Conservation (phyloP, 495 filamentous ascomycete species). For the Penicillium dipodomyicola region DNA sequence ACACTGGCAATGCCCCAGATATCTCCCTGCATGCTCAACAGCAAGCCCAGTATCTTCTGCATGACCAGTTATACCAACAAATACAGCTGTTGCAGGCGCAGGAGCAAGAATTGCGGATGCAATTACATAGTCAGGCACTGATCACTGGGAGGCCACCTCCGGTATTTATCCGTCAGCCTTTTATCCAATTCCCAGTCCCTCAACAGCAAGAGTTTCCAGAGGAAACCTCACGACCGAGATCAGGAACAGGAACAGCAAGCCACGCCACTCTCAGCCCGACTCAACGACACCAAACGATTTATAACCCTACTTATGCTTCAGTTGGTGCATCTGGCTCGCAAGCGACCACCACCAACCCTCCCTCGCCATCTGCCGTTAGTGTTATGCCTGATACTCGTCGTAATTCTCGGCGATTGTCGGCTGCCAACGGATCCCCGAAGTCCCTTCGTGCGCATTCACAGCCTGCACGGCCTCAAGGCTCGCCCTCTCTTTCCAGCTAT, state of each 20-base stretch:
- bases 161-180: slow-evolving; percentile 47
- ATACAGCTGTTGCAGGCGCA: slow-evolving; percentile 65
- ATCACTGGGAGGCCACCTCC: slow-evolving; percentile 50
- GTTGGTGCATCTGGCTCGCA: slow-evolving; percentile 43
- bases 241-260: slow-evolving; percentile 44
- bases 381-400: slow-evolving; percentile 57
- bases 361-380: slow-evolving; percentile 57
- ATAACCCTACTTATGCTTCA: slow-evolving; percentile 49
- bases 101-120: slow-evolving; percentile 60
- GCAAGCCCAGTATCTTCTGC: slow-evolving; percentile 51
- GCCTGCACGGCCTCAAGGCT: slow-evolving; percentile 55
- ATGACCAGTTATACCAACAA: slow-evolving; percentile 60
- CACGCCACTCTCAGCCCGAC: slow-evolving; percentile 50
- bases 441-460: slow-evolving; percentile 65
- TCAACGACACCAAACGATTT: slow-evolving; percentile 46
- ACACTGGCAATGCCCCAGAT: slow-evolving; percentile 35
- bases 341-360: slow-evolving; percentile 57
- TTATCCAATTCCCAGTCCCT: slow-evolving; percentile 44
- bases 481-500: slow-evolving; percentile 38
- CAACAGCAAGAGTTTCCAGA: slow-evolving; percentile 43
- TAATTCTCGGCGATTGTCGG: slow-evolving; percentile 55
- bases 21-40: slow-evolving; percentile 47
- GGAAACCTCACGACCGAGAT: slow-evolving; percentile 42
- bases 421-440: slow-evolving; percentile 50
- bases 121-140: slow-evolving; percentile 58